A percentile compares a stretch with the other conserved stretches of the same genome.
Conservation (phyloP, 1,284 basidiomycete genomes). For the Fomitopsis palustris region DNA sequence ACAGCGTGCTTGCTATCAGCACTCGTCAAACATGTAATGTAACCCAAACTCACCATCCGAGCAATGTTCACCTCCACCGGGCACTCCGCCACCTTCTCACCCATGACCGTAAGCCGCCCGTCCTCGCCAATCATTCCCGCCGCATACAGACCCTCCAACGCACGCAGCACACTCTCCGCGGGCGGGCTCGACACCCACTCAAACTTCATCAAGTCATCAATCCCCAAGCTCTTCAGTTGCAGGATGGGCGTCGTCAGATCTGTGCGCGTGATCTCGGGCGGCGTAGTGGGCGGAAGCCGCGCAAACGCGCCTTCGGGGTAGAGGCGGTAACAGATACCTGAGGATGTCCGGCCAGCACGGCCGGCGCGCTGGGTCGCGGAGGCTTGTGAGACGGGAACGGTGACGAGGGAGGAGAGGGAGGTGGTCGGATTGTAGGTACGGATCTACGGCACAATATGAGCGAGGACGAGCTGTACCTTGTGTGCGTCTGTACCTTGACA, state of each 20-base stretch:
- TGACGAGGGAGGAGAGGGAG: constrained; percentile 77
- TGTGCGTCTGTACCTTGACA: constrained; percentile 67
- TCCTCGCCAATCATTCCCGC: constrained; percentile 73
- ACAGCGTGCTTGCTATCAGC: neutral
- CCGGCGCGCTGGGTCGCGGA: constrained; percentile 89
- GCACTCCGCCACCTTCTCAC: constrained; percentile 74
- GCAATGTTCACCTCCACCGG: constrained; percentile 75
- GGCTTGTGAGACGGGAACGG: constrained; percentile 78
- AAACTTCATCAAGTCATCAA: constrained; percentile 94
- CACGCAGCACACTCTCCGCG: constrained; percentile 80
- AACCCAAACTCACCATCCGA: constrained; percentile 56
- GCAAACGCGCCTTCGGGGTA: constrained; percentile 70
- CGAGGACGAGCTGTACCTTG: neutral
- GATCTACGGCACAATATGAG: constrained; percentile 45
- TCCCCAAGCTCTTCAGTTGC: constrained; percentile 91
- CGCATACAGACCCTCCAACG: constrained; percentile 70
- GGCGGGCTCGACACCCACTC: constrained; percentile 92
- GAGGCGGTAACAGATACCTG: constrained; percentile 92
- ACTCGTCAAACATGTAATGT: constrained; percentile 18
- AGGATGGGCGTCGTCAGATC: constrained; percentile 88
- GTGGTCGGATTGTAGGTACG: constrained; percentile 82
- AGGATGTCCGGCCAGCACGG: constrained; percentile 85
- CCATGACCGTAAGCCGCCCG: constrained; percentile 61
- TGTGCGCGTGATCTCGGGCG: constrained; percentile 86
- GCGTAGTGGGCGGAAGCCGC: constrained; percentile 61